A percentile compares a stretch with the other conserved stretches of the same genome.
Conservation (phyloP, 768 basidiomycete species). For the Polyporus arcularius region DNA sequence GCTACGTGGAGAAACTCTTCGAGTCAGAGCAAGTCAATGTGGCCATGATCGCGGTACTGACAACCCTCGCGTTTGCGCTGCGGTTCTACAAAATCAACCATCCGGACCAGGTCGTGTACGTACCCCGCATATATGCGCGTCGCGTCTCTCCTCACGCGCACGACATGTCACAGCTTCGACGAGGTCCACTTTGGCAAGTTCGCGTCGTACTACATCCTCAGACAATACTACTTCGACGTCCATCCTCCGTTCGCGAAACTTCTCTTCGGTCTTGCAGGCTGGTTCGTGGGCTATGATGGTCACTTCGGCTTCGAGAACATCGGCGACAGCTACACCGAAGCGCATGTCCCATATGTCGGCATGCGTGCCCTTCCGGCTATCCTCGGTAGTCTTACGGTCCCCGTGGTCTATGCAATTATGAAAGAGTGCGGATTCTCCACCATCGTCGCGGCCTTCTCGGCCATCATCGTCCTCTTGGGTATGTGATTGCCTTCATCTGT, state of each 20-base stretch:
- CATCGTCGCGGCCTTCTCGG: conserved; percentile 87
- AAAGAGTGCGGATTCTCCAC: conserved; percentile 97
- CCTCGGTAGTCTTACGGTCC: conserved; percentile 86
- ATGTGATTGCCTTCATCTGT: conserved; percentile 31
- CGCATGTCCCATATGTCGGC: conserved; percentile 91
- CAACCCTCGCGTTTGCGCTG: conserved; percentile 75
- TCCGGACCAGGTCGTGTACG: conserved; percentile 93
- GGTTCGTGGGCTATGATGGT: conserved; percentile 96
- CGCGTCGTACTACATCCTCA: conserved; percentile 87
- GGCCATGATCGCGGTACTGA: conserved; percentile 62
- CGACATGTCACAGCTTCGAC: conserved; percentile 66
- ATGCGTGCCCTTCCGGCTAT: conserved; percentile 92
- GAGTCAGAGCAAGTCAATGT: conserved; percentile 66
- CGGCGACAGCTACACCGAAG: conserved; percentile 86
- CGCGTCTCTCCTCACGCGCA: conserved; percentile 8
- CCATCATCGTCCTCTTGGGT: conserved; percentile 87
- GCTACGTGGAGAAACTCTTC: conserved; percentile 59
- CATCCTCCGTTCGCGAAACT: conserved; percentile 98
- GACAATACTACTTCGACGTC: conserved; percentile 99
- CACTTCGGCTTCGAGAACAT: conserved; percentile 93
- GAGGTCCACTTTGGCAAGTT: conserved; percentile 99
- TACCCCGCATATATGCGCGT: conserved; percentile 19
- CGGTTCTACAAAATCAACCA: conserved; percentile 95
- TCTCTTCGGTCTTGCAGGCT: conserved; percentile 90
- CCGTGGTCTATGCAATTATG: conserved; percentile 95